These are phyloP conservation scores for Chrysochromulina tobinii DNA, from an alignment of 78 protist species.

Conservation along the genomic window DNA sequence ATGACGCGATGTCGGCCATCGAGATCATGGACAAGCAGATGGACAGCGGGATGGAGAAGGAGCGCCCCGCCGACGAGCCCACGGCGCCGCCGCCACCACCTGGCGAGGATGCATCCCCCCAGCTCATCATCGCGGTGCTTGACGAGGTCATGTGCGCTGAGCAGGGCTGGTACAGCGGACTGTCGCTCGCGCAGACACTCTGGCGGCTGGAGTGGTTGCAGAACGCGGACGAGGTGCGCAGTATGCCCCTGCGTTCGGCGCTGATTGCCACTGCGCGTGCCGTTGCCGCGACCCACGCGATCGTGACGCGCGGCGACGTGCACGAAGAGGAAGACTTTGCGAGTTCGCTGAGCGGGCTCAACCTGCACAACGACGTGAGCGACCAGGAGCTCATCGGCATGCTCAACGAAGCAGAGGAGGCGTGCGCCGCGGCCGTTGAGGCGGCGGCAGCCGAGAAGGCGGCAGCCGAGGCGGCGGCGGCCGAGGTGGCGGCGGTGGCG, in stretches of 20 bases:
- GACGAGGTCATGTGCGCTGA: not conserved
- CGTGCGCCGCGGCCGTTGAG: not conserved
- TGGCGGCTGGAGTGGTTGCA: not conserved
- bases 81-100: not conserved
- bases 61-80: not conserved
- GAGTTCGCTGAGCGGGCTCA: not conserved
- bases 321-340: not conserved
- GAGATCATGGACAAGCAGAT: slow-evolving; percentile 9
- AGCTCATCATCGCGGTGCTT: not conserved
- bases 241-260: not conserved
- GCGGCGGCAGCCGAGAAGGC: not conserved
- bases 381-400: not conserved
- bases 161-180: not conserved
- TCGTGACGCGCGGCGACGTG: not conserved
- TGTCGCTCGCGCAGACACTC: not conserved
- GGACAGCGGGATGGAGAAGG: not conserved
- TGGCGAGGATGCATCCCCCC: not conserved
- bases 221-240: not conserved
- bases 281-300: not conserved
- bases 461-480: not conserved
- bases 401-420: not conserved
- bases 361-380: not conserved
- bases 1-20: not conserved
- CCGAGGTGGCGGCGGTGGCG: not conserved
- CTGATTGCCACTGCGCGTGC: not conserved